Evolutionary conservation across 495 filamentous ascomycete species (phyloP).

Genomic region (Beverwykella pulmonaria): DNA sequence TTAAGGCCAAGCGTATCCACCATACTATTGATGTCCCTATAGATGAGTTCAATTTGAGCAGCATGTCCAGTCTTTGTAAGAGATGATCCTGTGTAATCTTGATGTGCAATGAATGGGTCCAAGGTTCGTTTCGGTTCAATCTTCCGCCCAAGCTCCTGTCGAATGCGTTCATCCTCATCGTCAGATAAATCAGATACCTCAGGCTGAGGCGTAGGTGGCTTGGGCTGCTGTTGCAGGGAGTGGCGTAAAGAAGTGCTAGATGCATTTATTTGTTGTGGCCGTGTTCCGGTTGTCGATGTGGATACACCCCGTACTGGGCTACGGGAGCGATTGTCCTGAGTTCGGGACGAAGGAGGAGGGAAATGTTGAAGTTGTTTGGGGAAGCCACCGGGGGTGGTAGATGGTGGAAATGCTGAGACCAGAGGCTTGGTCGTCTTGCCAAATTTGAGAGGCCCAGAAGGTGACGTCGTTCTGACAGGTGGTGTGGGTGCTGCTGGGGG

Average conservation of each 20-base stretch:
- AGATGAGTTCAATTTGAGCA: constrained; percentile 81
- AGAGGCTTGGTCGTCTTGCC: background rate
- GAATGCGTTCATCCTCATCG: constrained; percentile 65
- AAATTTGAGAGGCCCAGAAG: constrained; percentile 14
- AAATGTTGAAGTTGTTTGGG: constrained; percentile 56
- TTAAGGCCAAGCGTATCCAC: constrained; percentile 90
- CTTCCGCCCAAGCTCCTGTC: constrained; percentile 57
- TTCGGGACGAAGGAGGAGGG: constrained; percentile 53
- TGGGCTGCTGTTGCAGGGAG: constrained; percentile 42
- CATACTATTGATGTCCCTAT: constrained; percentile 95
- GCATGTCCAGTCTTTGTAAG: constrained; percentile 65
- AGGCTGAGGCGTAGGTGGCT: constrained; percentile 43
- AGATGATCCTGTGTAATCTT: constrained; percentile 65
- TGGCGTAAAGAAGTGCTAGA: constrained; percentile 26
- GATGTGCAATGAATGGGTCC: constrained; percentile 67
- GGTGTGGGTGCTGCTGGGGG: constrained; percentile 31
- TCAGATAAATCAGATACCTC: constrained; percentile 53
- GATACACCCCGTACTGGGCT: constrained; percentile 68
- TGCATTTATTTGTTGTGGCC: constrained; percentile 5
- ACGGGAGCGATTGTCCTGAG: constrained; percentile 69
- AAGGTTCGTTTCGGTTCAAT: constrained; percentile 57
- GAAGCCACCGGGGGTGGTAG: constrained; percentile 38
- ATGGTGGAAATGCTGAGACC: constrained; percentile 27
- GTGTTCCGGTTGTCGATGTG: constrained; percentile 48
- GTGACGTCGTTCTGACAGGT: constrained; percentile 24